Evolutionary conservation across 1,139 yeast genomes (phyloP), one percentile per base, ranked within the genome.

Genomic region (Lizanozyma gosingica): DNA sequence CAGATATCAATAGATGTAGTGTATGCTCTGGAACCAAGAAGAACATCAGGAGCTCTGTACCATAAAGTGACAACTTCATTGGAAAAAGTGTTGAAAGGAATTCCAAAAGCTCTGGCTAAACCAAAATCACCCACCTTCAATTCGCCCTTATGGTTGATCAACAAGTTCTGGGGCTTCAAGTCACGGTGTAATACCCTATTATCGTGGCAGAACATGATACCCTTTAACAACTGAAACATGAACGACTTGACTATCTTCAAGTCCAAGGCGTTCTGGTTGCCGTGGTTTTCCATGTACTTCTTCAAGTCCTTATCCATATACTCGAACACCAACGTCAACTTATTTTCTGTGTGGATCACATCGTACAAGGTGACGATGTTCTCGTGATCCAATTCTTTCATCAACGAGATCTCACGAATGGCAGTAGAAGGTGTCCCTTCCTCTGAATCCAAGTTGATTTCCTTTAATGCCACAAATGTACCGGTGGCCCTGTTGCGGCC

Each of bases 351-450:
- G 60, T 92, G 98, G 46, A 92, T 88, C 32, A 92, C 97, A 60
- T 92, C 97, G 63, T 88, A 88, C 38, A 92, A 68, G 15, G 96
- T 81, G 36, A 92, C 95, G 46, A 92, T 88, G 60, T 92, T 92
- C 49, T 88, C 95, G 60, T 90, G 95, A 57, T 87, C 90, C 50
- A 92, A 73, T 60, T 92, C 98, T 61, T 92, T 92, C 97, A 92
- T 87, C 46, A 92, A 68, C 6, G 97, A 92, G 45, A 92, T 92
- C 62, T 92, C 98, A 52, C 98, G 74, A 48, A 92, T 92, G 6
- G 98, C 98, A 0, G 98, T 92, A 1, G 97, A 88, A 2, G 98
- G 98, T 0, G 97, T 92, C 11, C 98, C 98, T 62, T 92, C 99
- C 56, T 90, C 97, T 16, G 94, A 83, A 57, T 92, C 99, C 47